Percentiles rank a stretch among this genome's conserved stretches.
phyloP scores from a whole-genome alignment of 139 green algal genomes.

The Asterochloris sp. region DNA sequence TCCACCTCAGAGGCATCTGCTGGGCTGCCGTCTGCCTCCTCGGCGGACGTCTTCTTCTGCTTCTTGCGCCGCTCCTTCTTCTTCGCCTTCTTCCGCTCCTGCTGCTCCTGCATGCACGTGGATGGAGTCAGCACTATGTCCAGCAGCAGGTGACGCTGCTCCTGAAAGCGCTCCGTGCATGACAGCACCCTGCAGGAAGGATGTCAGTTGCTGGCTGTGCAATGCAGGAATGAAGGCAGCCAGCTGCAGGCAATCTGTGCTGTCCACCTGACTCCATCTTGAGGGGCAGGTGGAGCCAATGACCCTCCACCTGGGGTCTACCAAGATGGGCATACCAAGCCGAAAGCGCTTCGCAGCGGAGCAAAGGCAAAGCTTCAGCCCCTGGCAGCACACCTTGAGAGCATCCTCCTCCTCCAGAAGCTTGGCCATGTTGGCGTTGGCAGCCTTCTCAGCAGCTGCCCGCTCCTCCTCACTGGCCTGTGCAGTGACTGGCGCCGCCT shows the following conservation, averaged over 20 bases:
- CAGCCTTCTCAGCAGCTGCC: conserved; percentile 17
- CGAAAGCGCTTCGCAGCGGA: neutral
- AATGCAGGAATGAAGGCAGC: neutral
- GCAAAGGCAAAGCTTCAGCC: neutral
- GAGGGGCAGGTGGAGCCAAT: neutral
- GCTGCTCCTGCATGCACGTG: neutral
- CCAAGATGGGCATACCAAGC: neutral
- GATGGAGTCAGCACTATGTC: neutral
- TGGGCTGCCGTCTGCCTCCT: neutral
- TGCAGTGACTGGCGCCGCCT: too few species aligned
- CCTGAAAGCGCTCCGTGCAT: neutral
- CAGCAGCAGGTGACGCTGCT: neutral
- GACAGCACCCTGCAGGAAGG: neutral
- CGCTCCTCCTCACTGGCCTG: conserved; percentile 13
- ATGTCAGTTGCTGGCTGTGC: neutral
- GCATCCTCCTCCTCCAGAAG: conserved; percentile 39
- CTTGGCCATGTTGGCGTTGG: conserved; percentile 43
- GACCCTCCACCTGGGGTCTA: neutral
- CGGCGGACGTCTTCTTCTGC: neutral
- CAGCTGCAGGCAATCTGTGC: neutral
- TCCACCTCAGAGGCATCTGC: neutral
- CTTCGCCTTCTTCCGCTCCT: conserved; percentile 15
- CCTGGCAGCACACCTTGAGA: conserved; percentile 20
- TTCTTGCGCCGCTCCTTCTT: conserved; percentile 16
- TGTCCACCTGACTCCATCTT: neutral